Conservation (phyloP, 768 basidiomycete genomes). For the Hygrophoropsis aurantiaca region DNA sequence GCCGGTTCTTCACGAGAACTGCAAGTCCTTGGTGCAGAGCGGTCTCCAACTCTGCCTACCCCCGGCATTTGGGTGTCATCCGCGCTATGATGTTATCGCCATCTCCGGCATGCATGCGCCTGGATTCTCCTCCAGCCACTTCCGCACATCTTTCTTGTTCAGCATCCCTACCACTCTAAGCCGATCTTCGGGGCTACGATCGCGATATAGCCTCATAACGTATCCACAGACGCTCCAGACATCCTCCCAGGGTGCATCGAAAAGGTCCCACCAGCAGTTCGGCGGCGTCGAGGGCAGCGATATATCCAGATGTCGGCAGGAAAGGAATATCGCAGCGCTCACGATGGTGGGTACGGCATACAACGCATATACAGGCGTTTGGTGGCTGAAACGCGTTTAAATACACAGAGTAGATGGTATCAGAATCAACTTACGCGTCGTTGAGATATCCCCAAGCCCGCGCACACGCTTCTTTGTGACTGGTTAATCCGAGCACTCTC, state of each 20-base stretch:
- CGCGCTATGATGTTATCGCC: too few relatives aligned
- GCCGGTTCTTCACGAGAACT: too few relatives aligned
- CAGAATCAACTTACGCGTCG: constrained; percentile 73
- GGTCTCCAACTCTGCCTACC: too few relatives aligned
- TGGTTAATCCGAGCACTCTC: constrained; percentile 82
- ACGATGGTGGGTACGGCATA: constrained; percentile 91
- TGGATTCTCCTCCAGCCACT: constrained; percentile 72
- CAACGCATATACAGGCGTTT: constrained; percentile 89
- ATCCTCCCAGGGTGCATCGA: constrained; percentile 90
- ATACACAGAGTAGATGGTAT: too few relatives aligned
- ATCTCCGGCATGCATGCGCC: too few relatives aligned
- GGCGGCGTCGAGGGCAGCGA: constrained; percentile 71
- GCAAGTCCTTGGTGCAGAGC: too few relatives aligned
- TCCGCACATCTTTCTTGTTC: constrained; percentile 75
- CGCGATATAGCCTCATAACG: constrained; percentile 78
- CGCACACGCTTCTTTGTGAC: constrained; percentile 66
- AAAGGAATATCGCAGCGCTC: constrained; percentile 83
- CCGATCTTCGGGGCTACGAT: constrained; percentile 44
- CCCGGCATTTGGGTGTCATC: too few relatives aligned
- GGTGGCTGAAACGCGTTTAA: constrained; percentile 55
- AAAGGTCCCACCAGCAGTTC: constrained; percentile 90
- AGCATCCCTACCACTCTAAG: constrained; percentile 56
- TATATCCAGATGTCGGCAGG: constrained; percentile 69
- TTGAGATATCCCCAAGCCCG: constrained; percentile 94
- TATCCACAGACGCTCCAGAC: constrained; percentile 83